phyloP scores from a whole-genome alignment of 2,329 filamentous ascomycete species.

The Penicillium psychrosexuale region DNA sequence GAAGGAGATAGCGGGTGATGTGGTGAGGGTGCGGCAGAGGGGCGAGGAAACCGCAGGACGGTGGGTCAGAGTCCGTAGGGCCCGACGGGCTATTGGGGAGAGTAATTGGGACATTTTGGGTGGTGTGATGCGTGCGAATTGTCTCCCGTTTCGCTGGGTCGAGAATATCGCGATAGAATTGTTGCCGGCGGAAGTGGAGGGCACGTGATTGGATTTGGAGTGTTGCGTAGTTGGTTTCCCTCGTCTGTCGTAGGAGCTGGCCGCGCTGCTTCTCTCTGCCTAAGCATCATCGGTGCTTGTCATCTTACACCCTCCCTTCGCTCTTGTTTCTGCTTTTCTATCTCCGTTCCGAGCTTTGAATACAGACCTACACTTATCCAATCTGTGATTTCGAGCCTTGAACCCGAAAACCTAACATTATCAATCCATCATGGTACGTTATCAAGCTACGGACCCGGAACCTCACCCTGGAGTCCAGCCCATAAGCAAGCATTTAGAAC shows the following conservation, averaged over 20 bases:
- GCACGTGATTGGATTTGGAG: conserved; percentile 22
- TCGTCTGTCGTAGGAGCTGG: conserved; percentile 35
- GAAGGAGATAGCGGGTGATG: conserved; percentile 15
- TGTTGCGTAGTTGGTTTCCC: conserved; percentile 28
- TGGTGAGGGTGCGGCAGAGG: conserved; percentile 25
- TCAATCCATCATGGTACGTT: conserved; percentile 32
- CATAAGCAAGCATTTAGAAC: conserved; percentile 9
- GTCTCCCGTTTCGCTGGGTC: not conserved
- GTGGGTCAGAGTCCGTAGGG: conserved; percentile 33
- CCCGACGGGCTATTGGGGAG: conserved; percentile 35
- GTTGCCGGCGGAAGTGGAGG: not conserved
- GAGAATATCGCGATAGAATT: conserved; percentile 17
- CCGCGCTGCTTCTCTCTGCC: conserved; percentile 31
- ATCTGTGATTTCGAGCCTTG: not conserved
- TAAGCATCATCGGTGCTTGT: conserved; percentile 18
- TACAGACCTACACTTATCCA: not conserved
- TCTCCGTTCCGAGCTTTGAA: conserved; percentile 5
- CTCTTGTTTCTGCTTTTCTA: conserved; percentile 5
- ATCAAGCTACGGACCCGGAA: conserved; percentile 18
- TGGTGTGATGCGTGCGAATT: not conserved
- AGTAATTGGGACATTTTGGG: conserved; percentile 35
- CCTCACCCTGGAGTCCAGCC: conserved; percentile 6
- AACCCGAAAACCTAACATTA: not conserved
- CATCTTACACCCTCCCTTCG: conserved; percentile 18
- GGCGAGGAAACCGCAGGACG: conserved; percentile 23